Percentiles rank a stretch among this genome's conserved stretches.
Conservation (phyloP, 139 green algal species). For the Edaphochlamys debaryana region DNA sequence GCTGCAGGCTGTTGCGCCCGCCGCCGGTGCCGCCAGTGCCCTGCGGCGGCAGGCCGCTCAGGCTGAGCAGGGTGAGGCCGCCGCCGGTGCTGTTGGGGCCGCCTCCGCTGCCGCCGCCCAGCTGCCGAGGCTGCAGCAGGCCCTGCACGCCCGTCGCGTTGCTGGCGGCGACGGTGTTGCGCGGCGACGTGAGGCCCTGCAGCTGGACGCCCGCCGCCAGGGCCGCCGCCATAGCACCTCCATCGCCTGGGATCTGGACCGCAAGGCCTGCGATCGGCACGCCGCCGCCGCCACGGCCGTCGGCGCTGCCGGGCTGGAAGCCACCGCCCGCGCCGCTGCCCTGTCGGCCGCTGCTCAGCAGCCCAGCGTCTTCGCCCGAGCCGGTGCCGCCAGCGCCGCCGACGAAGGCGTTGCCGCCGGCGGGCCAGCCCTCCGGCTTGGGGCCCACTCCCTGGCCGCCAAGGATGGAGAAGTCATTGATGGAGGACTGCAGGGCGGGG, state of each 20-base stretch:
- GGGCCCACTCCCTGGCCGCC: background rate
- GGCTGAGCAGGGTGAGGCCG: background rate
- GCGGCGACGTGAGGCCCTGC: background rate
- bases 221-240: too few relatives aligned
- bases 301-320: too few relatives aligned
- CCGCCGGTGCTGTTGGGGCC: background rate
- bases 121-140: conserved; percentile 8
- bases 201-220: background rate
- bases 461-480: conserved; percentile 12
- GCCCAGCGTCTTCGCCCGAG: too few relatives aligned
- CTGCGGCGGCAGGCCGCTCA: too few relatives aligned
- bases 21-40: background rate
- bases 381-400: conserved; percentile 16
- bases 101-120: background rate
- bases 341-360: too few relatives aligned
- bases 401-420: background rate
- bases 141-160: background rate
- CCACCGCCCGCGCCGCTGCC: too few relatives aligned
- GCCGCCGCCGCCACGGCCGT: too few relatives aligned
- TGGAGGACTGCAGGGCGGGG: conserved; percentile 6
- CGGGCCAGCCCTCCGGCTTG: background rate
- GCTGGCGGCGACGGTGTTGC: background rate
- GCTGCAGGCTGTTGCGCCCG: conserved; percentile 7
- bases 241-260: background rate
- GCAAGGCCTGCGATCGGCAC: background rate